Evolutionary conservation across 2,329 filamentous ascomycete genomes (phyloP).

Genomic region (Albifimbria verrucaria): DNA sequence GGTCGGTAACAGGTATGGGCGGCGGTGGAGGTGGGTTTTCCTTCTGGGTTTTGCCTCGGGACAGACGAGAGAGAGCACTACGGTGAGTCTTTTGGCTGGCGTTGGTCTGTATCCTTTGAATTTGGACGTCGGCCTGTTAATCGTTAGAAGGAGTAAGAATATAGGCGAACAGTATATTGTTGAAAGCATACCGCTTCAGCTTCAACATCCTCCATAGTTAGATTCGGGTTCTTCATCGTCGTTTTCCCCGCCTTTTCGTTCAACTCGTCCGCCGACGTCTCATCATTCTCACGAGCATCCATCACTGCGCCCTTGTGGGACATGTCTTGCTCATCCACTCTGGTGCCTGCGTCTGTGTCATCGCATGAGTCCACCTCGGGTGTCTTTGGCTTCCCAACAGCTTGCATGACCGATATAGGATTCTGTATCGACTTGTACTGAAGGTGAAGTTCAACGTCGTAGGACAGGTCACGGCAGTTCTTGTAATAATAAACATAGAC

Average conservation of each 20-base stretch:
- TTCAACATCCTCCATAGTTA: not conserved
- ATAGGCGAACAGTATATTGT: not conserved
- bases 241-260: not conserved
- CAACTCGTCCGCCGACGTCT: not conserved
- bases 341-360: no score
- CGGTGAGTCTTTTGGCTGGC: constrained; percentile 16
- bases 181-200: not conserved
- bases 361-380: no score
- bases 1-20: constrained; percentile 45
- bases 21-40: constrained; percentile 25
- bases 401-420: no score
- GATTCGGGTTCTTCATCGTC: not conserved
- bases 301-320: no score
- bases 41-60: constrained; percentile 22
- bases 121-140: constrained; percentile 9
- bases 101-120: constrained; percentile 16
- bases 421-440: no score
- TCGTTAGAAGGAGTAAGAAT: constrained; percentile 4
- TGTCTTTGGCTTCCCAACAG: no score
- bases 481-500: no score
- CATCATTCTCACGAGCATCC: not conserved
- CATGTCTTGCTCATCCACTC: no score
- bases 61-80: constrained; percentile 20
- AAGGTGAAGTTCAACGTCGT: no score
- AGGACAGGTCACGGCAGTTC: no score